phyloP scores from a whole-genome alignment of 108 stramenopile genomes.

The Heterococcus sp. region DNA sequence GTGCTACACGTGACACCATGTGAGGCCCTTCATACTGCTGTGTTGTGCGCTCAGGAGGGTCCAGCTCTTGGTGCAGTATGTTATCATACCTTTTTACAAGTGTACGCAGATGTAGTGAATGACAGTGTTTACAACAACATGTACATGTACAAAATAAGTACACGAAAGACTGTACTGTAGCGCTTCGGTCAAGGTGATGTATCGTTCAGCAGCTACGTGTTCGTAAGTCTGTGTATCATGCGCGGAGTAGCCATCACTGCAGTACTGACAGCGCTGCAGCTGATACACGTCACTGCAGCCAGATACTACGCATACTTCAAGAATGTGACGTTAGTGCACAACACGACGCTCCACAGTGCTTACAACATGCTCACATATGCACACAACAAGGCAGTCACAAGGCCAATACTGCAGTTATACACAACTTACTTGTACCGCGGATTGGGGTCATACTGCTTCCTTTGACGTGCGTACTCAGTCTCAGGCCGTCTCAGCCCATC shows the following conservation, averaged over 20 bases:
- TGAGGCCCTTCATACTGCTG: slow-evolving; percentile 69
- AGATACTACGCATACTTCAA: too few species aligned
- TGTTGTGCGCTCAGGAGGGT: slow-evolving; percentile 62
- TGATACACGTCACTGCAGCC: too few species aligned
- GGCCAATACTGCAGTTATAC: too few species aligned
- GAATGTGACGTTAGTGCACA: too few species aligned
- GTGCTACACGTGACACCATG: slow-evolving; percentile 51
- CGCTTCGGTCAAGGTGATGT: not conserved
- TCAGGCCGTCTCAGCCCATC: slow-evolving; percentile 64
- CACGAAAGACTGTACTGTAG: not conserved
- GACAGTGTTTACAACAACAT: not conserved
- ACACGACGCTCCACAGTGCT: too few species aligned
- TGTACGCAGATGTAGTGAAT: not conserved
- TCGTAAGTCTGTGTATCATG: too few species aligned
- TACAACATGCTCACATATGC: too few species aligned
- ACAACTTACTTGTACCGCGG: slow-evolving; percentile 64
- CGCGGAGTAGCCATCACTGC: too few species aligned
- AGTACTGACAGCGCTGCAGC: too few species aligned
- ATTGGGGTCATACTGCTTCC: slow-evolving; percentile 68
- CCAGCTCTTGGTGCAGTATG: slow-evolving; percentile 68
- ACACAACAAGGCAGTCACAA: too few species aligned
- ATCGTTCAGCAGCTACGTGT: not conserved
- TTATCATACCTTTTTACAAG: slow-evolving; percentile 56
- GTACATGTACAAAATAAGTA: not conserved
- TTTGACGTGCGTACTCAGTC: slow-evolving; percentile 69